A percentile compares a stretch with the other conserved stretches of the same genome.
These are phyloP conservation scores for Aspergillus piperis DNA, from an alignment of 2,329 filamentous ascomycete species.

Conservation along the genomic window DNA sequence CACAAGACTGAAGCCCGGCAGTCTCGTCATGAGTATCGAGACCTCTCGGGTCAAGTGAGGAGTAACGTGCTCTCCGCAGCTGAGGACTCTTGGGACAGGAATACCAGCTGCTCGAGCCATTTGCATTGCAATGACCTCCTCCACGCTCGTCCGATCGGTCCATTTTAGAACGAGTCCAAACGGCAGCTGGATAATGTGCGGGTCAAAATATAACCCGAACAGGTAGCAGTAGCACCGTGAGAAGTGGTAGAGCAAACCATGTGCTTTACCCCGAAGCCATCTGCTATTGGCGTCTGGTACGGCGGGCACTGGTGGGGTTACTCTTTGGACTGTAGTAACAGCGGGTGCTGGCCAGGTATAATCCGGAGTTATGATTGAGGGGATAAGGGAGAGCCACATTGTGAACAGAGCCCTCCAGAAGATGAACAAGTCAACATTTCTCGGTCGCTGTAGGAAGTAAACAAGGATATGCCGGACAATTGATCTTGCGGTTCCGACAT, in stretches of 20 bases:
- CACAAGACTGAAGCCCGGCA: conserved; percentile 36
- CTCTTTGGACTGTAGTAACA: conserved; percentile 18
- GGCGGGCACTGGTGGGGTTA: conserved; percentile 27
- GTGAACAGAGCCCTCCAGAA: background rate
- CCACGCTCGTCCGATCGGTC: conserved; percentile 38
- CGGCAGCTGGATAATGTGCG: conserved; percentile 36
- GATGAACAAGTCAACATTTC: no score
- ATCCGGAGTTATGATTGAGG: conserved; percentile 25
- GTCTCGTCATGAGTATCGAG: conserved; percentile 37
- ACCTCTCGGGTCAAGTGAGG: conserved; percentile 10
- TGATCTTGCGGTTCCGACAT: no score
- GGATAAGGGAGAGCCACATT: conserved; percentile 19
- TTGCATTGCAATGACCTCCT: conserved; percentile 41
- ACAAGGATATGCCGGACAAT: no score
- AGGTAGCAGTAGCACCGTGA: conserved; percentile 36
- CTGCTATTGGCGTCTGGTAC: conserved; percentile 21
- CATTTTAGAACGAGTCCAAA: conserved; percentile 45
- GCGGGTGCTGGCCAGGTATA: conserved; percentile 31
- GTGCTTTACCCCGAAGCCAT: conserved; percentile 33
- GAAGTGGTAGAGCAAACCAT: conserved; percentile 30
- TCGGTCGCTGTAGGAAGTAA: no score
- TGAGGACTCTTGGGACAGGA: conserved; percentile 37
- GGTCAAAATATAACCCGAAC: conserved; percentile 26
- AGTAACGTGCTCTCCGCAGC: conserved; percentile 35
- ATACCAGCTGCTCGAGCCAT: conserved; percentile 38